Evolutionary conservation across 768 basidiomycete genomes (phyloP).

Genomic region (Leccinum olivaceopallidum): DNA sequence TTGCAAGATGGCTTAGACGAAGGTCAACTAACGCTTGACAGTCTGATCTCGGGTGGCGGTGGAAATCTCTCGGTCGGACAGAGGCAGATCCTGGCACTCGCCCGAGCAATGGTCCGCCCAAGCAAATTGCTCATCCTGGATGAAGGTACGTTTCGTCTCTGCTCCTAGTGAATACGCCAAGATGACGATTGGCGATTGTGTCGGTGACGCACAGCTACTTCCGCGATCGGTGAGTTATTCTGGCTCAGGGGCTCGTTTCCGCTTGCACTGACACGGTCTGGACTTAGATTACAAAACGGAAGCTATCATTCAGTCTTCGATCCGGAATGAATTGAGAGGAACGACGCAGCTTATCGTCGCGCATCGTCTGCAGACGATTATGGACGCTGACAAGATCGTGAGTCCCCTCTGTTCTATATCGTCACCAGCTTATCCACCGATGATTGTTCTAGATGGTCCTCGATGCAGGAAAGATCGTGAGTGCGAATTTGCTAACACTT

Average conservation of each 20-base stretch:
- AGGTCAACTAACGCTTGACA: constrained; percentile 44
- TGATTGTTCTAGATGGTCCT: constrained; percentile 39
- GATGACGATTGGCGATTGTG: neutral
- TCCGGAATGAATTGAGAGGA: constrained; percentile 46
- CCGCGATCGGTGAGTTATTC: constrained; percentile 39
- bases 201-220: constrained; percentile 36
- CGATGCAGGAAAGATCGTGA: constrained; percentile 41
- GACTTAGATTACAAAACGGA: constrained; percentile 54
- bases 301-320: constrained; percentile 53
- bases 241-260: neutral
- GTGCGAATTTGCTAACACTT: neutral
- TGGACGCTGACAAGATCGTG: constrained; percentile 63
- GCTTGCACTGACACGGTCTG: neutral
- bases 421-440: neutral
- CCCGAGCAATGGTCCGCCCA: constrained; percentile 56
- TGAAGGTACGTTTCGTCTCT: constrained; percentile 38
- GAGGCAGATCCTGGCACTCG: constrained; percentile 59
- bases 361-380: constrained; percentile 57
- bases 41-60: constrained; percentile 43
- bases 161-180: neutral
- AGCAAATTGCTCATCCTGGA: constrained; percentile 61
- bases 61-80: constrained; percentile 58
- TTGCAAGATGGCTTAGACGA: constrained; percentile 40
- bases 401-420: neutral
- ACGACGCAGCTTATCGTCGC: constrained; percentile 60